These are phyloP conservation scores for Botrytis porri DNA, from an alignment of 2,329 filamentous ascomycete species.

Conservation along the genomic window DNA sequence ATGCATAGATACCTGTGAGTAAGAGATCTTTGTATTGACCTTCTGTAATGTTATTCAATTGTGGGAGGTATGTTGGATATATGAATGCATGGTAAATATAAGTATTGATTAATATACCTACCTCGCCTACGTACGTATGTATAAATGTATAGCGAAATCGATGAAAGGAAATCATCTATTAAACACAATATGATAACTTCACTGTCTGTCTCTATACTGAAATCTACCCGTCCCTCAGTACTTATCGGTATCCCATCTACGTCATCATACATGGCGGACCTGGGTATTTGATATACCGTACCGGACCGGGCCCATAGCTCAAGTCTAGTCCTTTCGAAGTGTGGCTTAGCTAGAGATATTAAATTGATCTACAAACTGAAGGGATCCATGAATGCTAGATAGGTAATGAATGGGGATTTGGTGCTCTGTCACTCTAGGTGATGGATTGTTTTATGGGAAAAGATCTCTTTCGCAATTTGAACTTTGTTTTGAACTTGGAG, in stretches of 20 bases:
- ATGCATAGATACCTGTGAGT: too few species aligned
- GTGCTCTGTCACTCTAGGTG: not conserved
- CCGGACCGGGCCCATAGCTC: not conserved
- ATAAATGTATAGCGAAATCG: too few species aligned
- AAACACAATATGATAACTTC: too few species aligned
- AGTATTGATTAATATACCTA: too few species aligned
- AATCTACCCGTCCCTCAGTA: not conserved
- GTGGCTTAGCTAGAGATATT: not conserved
- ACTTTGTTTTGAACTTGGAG: not conserved
- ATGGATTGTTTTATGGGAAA: not conserved
- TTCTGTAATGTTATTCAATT: too few species aligned
- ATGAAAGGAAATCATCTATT: too few species aligned
- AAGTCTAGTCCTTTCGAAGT: not conserved
- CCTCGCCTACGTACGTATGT: too few species aligned
- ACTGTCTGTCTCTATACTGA: not conserved
- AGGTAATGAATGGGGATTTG: not conserved
- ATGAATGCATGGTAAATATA: too few species aligned
- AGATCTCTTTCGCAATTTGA: not conserved
- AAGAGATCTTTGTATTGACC: too few species aligned
- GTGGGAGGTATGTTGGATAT: too few species aligned
- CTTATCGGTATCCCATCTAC: not conserved
- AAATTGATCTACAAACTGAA: not conserved
- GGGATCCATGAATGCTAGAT: too few species aligned
- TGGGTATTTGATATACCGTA: not conserved
- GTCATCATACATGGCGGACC: not conserved